Conservation (phyloP, 2,329 filamentous ascomycete species). For the Aspergillus novoparasiticus region DNA sequence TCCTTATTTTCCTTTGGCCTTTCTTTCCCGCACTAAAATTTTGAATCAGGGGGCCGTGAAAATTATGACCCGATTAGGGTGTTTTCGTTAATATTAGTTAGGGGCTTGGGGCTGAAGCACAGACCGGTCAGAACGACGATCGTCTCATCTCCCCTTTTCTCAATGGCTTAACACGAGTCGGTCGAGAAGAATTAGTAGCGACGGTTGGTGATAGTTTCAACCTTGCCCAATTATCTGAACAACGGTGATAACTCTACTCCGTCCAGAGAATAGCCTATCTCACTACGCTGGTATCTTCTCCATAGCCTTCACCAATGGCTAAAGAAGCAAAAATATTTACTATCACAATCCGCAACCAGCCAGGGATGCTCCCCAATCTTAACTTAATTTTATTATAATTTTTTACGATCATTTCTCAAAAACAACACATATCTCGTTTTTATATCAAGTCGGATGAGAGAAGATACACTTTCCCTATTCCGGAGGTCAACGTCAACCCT, state of each 20-base stretch:
- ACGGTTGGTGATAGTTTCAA: not conserved
- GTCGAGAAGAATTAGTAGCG: not conserved
- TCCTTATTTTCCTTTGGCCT: not conserved
- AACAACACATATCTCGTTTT: too few species aligned
- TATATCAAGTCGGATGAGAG: too few species aligned
- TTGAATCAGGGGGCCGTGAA: constrained; percentile 1
- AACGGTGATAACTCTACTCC: not conserved
- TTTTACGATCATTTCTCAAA: too few species aligned
- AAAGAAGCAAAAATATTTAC: not conserved
- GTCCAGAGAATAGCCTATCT: not conserved
- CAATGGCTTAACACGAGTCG: not conserved
- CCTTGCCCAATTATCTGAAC: not conserved
- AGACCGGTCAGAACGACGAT: not conserved
- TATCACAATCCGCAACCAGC: not conserved
- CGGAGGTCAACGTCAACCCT: not conserved
- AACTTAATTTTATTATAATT: not conserved
- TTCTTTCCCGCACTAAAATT: not conserved
- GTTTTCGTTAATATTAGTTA: constrained; percentile 5
- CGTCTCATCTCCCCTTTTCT: not conserved
- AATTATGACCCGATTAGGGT: not conserved
- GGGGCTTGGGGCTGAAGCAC: constrained; percentile 3
- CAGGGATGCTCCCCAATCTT: not conserved
- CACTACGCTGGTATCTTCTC: not conserved
- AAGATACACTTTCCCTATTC: not conserved
- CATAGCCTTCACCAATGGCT: not conserved